phyloP scores from a whole-genome alignment of 2,329 filamentous ascomycete genomes.

The Aspergillus sp. region DNA sequence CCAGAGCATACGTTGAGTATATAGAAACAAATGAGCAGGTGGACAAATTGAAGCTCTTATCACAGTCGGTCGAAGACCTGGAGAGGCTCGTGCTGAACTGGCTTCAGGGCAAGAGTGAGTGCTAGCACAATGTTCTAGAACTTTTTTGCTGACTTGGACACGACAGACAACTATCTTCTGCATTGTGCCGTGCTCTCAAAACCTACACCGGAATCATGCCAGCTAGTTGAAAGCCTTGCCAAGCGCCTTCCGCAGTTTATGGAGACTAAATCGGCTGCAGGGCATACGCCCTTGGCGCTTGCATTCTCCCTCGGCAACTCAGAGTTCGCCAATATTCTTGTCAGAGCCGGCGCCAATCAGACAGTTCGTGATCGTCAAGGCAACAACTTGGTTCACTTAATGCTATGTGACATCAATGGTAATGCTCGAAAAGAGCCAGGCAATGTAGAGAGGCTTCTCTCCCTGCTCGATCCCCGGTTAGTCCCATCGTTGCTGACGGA shows the following conservation, averaged over 20 bases:
- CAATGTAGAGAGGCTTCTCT: conserved; percentile 60
- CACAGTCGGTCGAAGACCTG: conserved; percentile 41
- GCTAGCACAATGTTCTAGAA: not conserved
- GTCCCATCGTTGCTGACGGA: conserved; percentile 35
- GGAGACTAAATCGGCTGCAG: conserved; percentile 55
- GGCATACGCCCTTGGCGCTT: conserved; percentile 66
- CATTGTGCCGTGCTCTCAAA: conserved; percentile 64
- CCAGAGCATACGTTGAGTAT: conserved; percentile 69
- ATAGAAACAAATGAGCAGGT: conserved; percentile 64
- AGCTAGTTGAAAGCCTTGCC: conserved; percentile 67
- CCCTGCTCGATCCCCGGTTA: conserved; percentile 59
- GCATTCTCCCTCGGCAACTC: conserved; percentile 56
- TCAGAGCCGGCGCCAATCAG: conserved; percentile 71
- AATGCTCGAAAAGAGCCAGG: conserved; percentile 36
- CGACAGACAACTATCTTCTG: conserved; percentile 54
- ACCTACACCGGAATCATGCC: conserved; percentile 46
- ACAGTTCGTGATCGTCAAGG: conserved; percentile 61
- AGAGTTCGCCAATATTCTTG: conserved; percentile 56
- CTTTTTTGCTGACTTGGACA: not conserved
- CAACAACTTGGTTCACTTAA: conserved; percentile 69
- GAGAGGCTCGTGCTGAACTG: conserved; percentile 26
- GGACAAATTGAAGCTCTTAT: conserved; percentile 62
- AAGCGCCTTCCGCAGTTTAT: conserved; percentile 63
- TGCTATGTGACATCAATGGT: conserved; percentile 39
- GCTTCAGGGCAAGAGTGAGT: conserved; percentile 53